Evolutionary conservation across 495 filamentous ascomycete genomes (phyloP).

Genomic region (Pseudoneurospora amorphoporcata): DNA sequence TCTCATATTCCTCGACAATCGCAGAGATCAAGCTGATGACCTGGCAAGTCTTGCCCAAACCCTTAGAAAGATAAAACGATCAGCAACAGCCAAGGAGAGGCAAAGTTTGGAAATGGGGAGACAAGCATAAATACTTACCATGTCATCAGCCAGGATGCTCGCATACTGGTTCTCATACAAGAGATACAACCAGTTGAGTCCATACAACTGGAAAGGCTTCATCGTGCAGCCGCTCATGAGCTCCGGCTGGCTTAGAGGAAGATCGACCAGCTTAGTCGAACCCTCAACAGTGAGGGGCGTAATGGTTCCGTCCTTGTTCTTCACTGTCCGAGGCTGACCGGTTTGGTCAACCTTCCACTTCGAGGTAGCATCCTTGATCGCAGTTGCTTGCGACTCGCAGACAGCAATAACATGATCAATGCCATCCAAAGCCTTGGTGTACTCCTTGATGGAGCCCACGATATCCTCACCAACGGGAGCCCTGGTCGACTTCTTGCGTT

Average conservation of each 20-base stretch:
- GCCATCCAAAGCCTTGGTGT: conserved; percentile 41
- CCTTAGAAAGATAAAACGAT: conserved; percentile 17
- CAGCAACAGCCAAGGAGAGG: background rate
- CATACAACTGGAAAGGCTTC: conserved; percentile 90
- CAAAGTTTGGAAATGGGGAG: background rate
- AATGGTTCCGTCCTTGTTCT: conserved; percentile 15
- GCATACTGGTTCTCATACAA: conserved; percentile 68
- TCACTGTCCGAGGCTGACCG: conserved; percentile 29
- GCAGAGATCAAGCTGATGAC: conserved; percentile 88
- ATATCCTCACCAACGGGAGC: conserved; percentile 30
- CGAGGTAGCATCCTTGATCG: conserved; percentile 57
- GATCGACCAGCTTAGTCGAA: conserved; percentile 10
- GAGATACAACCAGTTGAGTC: conserved; percentile 84
- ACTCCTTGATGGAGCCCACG: conserved; percentile 23
- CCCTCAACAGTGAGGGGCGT: conserved; percentile 20
- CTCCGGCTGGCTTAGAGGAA: conserved; percentile 48
- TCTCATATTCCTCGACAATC: conserved; percentile 47
- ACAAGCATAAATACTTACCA: conserved; percentile 30
- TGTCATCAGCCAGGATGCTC: conserved; percentile 92
- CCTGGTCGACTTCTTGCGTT: conserved; percentile 22
- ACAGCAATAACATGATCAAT: conserved; percentile 65
- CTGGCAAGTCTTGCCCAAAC: conserved; percentile 92
- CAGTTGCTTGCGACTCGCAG: conserved; percentile 61
- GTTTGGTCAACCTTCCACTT: conserved; percentile 71
- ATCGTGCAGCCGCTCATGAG: conserved; percentile 62